phyloP scores from a whole-genome alignment of 495 filamentous ascomycete species.

The Penicillium psychrofluorescens region DNA sequence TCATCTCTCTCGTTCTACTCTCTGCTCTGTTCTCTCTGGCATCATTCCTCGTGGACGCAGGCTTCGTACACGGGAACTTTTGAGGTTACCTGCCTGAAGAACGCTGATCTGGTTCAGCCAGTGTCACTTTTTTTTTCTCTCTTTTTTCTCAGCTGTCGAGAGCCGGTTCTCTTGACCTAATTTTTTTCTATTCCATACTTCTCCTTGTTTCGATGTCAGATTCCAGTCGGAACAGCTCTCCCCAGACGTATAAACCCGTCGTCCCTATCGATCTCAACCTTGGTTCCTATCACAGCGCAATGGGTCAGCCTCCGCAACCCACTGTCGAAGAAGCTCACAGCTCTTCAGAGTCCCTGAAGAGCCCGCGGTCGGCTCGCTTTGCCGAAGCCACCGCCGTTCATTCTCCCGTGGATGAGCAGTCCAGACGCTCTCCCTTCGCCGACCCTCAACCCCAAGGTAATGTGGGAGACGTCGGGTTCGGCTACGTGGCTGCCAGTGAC shows the following conservation, averaged over 20 bases:
- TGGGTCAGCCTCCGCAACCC: conserved; percentile 19
- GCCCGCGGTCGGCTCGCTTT: conserved; percentile 77
- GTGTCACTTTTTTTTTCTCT: conserved; percentile 4
- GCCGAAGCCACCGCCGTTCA: conserved; percentile 84
- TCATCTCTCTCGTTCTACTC: conserved; percentile 13
- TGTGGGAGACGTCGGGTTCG: conserved; percentile 81
- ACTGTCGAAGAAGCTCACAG: conserved; percentile 24
- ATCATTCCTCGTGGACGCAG: conserved; percentile 26
- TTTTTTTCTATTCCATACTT: conserved; percentile 3
- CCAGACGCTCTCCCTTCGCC: conserved; percentile 57
- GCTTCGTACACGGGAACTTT: conserved; percentile 20
- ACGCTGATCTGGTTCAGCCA: conserved; percentile 12
- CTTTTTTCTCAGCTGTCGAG: conserved; percentile 5
- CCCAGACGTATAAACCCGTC: conserved; percentile 26
- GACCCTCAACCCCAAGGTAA: conserved; percentile 53
- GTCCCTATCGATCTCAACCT: conserved; percentile 27
- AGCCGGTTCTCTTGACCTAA: conserved; percentile 31
- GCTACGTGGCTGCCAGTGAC: conserved; percentile 65
- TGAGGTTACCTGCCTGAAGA: no score
- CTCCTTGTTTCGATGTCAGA: conserved; percentile 17
- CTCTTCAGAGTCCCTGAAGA: conserved; percentile 58
- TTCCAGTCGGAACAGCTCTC: conserved; percentile 20
- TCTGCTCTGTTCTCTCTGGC: conserved; percentile 6
- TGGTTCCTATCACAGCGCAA: conserved; percentile 22
- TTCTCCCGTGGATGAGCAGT: conserved; percentile 63